Evolutionary conservation across 1,284 basidiomycete species (phyloP), one percentile per base, ranked within the genome.

Genomic region (Cryptococcus sp.): DNA sequence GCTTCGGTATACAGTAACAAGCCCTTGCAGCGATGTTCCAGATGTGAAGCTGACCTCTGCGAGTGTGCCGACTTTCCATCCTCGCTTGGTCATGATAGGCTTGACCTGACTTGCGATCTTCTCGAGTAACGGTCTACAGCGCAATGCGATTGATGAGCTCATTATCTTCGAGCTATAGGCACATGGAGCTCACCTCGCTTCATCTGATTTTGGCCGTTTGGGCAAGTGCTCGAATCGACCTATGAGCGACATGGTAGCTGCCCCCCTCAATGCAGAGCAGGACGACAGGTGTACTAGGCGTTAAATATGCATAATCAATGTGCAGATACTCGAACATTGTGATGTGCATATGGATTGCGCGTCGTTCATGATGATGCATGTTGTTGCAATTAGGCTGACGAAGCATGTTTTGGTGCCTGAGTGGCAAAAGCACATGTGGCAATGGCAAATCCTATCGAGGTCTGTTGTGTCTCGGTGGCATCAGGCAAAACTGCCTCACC

Each of bases 21-120:
- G 29, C 29, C 13, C 13, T 34, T 2, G 8, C 8, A 34, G 29
- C 13, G 8, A 13, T 10, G 15, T 3, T 47, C 3, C 19, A 47
- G 25, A 17, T 7, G 1, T 4, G n/a, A 23, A 34, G 58, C 72
- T 56, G 55, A 79, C 76, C 74, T 95, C 92, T 15, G 87, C 82
- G 16, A 94, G 83, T 0, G 85, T 82, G n/a, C 90, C 90, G 8
- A 95, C 81, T 37, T 83, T 81, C 91, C 91, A 93, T 6, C 79
- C 79, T 65, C 87, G 86, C 66, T 87, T 90, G 59, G 85, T 81
- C 91, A 93, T 93, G 66, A 94, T 89, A 3, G 91, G 91, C 74
- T 92, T 92, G 46, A 93, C 90, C 52, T 90, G 81, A 16, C 87
- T 87, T 0, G 89, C 88, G 34, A 89, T 82, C 64, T 85, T 83